Percentiles rank a stretch among this genome's conserved stretches.
phyloP scores from a whole-genome alignment of 257 asterid species.

The Osmanthus fragrans region DNA sequence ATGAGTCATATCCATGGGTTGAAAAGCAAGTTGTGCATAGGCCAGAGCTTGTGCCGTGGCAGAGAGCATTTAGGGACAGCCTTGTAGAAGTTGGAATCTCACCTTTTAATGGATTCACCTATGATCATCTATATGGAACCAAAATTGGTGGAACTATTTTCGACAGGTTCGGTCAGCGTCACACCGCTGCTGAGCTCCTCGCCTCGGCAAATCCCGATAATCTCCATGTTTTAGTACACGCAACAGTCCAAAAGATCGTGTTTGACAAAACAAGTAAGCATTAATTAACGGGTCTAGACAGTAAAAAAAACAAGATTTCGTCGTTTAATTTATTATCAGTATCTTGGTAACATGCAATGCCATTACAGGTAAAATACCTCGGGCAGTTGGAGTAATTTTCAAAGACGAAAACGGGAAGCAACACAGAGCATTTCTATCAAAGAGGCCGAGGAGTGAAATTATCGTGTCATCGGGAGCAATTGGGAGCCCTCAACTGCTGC shows the following conservation, averaged over 20 bases:
- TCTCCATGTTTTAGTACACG: constrained; percentile 67
- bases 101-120: constrained; percentile 93
- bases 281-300: background rate
- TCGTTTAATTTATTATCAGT: background rate
- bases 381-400: constrained; percentile 78
- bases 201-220: constrained; percentile 67
- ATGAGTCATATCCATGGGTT: constrained; percentile 90
- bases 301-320: background rate
- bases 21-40: constrained; percentile 81
- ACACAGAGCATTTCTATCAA: constrained; percentile 71
- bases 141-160: constrained; percentile 96
- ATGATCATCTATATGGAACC: constrained; percentile 86
- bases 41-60: constrained; percentile 82
- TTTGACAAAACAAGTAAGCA: constrained; percentile 61
- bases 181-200: constrained; percentile 89
- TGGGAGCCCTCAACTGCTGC: constrained; percentile 92
- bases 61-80: constrained; percentile 68
- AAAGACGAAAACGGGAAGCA: constrained; percentile 73
- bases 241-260: constrained; percentile 69
- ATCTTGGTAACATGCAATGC: background rate
- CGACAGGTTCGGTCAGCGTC: constrained; percentile 80
- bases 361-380: constrained; percentile 63
- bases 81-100: constrained; percentile 79
- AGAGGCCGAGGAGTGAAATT: constrained; percentile 64
- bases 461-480: constrained; percentile 82